Evolutionary conservation across 805 yeast genomes (phyloP).

Genomic region (Diddensiella transvaalensis): DNA sequence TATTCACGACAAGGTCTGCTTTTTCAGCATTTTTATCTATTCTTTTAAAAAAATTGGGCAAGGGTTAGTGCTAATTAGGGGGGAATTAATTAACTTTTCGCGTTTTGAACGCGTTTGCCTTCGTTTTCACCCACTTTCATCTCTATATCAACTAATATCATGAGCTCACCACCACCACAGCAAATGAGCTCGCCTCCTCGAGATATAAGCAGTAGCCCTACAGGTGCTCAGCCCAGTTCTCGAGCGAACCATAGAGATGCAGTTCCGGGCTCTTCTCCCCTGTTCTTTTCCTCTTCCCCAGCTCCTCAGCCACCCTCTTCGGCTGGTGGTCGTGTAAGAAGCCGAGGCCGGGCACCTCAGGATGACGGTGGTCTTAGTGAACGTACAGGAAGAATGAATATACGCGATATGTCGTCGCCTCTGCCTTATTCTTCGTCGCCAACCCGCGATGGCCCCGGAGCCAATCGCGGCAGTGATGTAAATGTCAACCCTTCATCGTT

Average conservation of each 20-base stretch:
- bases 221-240: conserved; percentile 1
- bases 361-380: conserved; percentile 13
- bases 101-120: not conserved
- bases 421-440: conserved; percentile 42
- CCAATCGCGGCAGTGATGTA: not conserved
- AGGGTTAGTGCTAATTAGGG: not conserved
- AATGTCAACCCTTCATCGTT: conserved; percentile 5
- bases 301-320: conserved; percentile 5
- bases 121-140: not conserved
- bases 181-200: not conserved
- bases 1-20: too few relatives aligned
- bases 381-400: conserved; percentile 17
- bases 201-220: not conserved
- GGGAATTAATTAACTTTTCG: not conserved
- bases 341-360: not conserved
- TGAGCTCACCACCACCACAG: too few relatives aligned
- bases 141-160: not conserved
- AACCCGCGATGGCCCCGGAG: conserved; percentile 14
- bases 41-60: not conserved
- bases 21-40: not conserved
- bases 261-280: conserved; percentile 14
- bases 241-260: not conserved
- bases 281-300: conserved; percentile 20
- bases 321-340: not conserved
- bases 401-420: conserved; percentile 36